These are phyloP conservation scores for Fusarium musae DNA, from an alignment of 2,329 filamentous ascomycete species.

Conservation along the genomic window DNA sequence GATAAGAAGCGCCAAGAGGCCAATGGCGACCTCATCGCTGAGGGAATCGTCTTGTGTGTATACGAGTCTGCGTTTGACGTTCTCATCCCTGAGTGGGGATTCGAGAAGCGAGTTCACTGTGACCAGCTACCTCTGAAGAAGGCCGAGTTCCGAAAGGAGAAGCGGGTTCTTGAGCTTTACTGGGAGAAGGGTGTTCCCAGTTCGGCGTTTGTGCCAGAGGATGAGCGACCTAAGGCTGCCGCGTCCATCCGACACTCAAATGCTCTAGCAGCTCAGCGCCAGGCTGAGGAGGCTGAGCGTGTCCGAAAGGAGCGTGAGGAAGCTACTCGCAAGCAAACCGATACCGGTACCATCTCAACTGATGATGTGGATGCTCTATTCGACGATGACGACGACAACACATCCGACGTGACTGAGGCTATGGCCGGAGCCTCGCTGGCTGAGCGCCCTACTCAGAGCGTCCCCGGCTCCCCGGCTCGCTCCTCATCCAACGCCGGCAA, in stretches of 20 bases:
- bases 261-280: slow-evolving; percentile 78
- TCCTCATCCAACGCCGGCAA: slow-evolving; percentile 73
- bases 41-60: slow-evolving; percentile 95
- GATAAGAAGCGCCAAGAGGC: slow-evolving; percentile 88
- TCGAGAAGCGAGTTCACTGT: slow-evolving; percentile 99
- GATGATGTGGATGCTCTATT: slow-evolving; percentile 96
- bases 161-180: slow-evolving; percentile 93
- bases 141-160: slow-evolving; percentile 98
- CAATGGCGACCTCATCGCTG: slow-evolving; percentile 91
- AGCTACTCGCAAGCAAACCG: slow-evolving; percentile 90
- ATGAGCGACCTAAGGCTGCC: slow-evolving; percentile 90
- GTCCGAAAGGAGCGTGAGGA: slow-evolving; percentile 89
- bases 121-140: slow-evolving; percentile 98
- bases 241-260: slow-evolving; percentile 78
- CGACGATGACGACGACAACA: slow-evolving; percentile 90
- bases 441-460: slow-evolving; percentile 93
- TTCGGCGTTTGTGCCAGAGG: slow-evolving; percentile 94
- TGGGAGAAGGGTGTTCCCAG: slow-evolving; percentile 99
- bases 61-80: slow-evolving; percentile 99
- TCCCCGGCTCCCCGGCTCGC: slow-evolving; percentile 88
- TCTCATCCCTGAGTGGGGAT: slow-evolving; percentile 96
- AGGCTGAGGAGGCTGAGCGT: slow-evolving; percentile 84
- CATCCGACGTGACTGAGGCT: slow-evolving; percentile 87
- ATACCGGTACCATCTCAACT: slow-evolving; percentile 92
- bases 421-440: slow-evolving; percentile 90